Evolutionary conservation across 768 basidiomycete genomes (phyloP).

Genomic region (Lyophyllum semitale): DNA sequence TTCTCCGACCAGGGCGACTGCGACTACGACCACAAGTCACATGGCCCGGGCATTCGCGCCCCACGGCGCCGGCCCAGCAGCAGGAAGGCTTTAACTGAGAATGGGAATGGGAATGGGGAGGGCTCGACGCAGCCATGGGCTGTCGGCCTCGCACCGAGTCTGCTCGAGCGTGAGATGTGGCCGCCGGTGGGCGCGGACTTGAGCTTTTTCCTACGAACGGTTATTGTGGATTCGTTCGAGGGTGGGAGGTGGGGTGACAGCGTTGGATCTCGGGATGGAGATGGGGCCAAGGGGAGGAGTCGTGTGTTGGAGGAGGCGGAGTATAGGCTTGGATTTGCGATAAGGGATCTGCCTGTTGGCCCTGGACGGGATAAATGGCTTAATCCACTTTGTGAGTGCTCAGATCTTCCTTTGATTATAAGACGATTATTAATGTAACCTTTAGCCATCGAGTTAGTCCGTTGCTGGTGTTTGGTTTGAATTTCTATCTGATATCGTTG

Average conservation of each 20-base stretch:
- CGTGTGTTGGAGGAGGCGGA: slow-evolving; percentile 62
- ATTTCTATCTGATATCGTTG: slow-evolving; percentile 8
- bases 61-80: slow-evolving; percentile 29
- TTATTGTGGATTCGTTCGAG: slow-evolving; percentile 81
- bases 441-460: slow-evolving; percentile 51
- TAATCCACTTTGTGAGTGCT: slow-evolving; percentile 70
- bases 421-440: slow-evolving; percentile 1
- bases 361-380: slow-evolving; percentile 76
- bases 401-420: slow-evolving; percentile 16
- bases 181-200: slow-evolving; percentile 86
- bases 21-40: slow-evolving; percentile 35
- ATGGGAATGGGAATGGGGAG: slow-evolving; percentile 11
- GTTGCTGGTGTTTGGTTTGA: background rate
- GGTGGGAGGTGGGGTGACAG: slow-evolving; percentile 1
- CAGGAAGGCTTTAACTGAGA: slow-evolving; percentile 18
- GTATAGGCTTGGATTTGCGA: slow-evolving; percentile 80
- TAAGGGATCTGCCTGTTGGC: slow-evolving; percentile 69
- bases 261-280: slow-evolving; percentile 29
- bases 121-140: slow-evolving; percentile 46
- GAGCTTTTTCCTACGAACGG: slow-evolving; percentile 79
- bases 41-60: slow-evolving; percentile 34
- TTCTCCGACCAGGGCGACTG: slow-evolving; percentile 74
- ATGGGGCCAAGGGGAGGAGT: slow-evolving; percentile 9
- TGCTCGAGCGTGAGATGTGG: slow-evolving; percentile 80
- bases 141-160: slow-evolving; percentile 70